Evolutionary conservation across 2,329 filamentous ascomycete genomes (phyloP), one percentile per base, ranked within the genome.

Genomic region (Exophiala spinifera): DNA sequence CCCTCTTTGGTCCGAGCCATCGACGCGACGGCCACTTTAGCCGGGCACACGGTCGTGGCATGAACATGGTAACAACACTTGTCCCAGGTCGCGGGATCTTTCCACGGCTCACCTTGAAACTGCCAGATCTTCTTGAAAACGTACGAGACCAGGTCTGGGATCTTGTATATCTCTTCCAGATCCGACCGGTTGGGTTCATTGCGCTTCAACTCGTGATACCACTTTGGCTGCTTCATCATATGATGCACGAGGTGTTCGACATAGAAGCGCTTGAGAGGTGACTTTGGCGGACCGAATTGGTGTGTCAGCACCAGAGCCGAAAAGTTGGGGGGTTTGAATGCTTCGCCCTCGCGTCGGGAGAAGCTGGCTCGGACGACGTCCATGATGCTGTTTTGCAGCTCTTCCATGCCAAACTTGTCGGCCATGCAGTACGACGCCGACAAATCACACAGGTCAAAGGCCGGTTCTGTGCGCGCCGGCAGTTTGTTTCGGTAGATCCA

Each of bases 331-430:
- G 53, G 20, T 44, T 55, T 55, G 47, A 50, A 40, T 23, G 19
- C 10, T 13, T 53, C 52, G 15, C 37, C 31, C 10, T 45, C 53
- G 10, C 42, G 40, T 28, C 53, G 23, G 10, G 51, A 25, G 37
- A 55, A 49, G 40, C 46, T 55, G 13, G 42, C 28, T 13, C 57
- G 49, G 31, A 60, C 46, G 13, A 17, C 44, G 43, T 60, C 57
- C 51, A 60, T 60, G 49, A 60, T 57, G 14, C 45, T 56, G 46
- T 60, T 60, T 39, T 60, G 57, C 21, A 60, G 31, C 34, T 60
- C 57, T 46, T 60, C 57, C 57, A 60, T 60, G 33, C 43, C 57
- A 47, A 60, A 60, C 15, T 60, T 60, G 39, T 60, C 57, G 3
- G 57, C 57, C 57, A 60, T 60, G 37, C 55, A 54, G 28, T 60